Evolutionary conservation across 176 grass and related monocot genomes (phyloP).

Genomic region (Melocanna baccifera): DNA sequence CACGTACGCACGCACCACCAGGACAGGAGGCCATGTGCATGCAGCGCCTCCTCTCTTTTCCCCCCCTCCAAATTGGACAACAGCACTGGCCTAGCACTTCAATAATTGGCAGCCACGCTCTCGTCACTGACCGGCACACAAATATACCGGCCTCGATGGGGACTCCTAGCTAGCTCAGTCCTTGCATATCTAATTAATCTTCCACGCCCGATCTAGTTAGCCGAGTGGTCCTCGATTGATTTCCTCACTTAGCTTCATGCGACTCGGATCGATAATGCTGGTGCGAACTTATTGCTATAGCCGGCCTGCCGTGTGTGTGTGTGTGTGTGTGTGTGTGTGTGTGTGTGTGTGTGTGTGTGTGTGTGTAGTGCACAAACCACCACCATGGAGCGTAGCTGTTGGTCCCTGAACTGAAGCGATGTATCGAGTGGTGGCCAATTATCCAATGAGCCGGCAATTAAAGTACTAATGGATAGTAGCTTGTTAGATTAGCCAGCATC

Average conservation of each 20-base stretch:
- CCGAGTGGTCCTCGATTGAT: background rate
- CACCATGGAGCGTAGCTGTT: background rate
- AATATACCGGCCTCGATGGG: background rate
- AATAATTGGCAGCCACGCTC: conserved; percentile 45
- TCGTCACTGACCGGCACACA: conserved; percentile 24
- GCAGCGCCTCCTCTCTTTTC: background rate
- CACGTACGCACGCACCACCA: background rate
- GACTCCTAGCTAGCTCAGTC: background rate
- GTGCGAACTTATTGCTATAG: background rate
- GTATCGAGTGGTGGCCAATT: background rate
- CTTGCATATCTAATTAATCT: background rate
- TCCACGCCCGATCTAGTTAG: background rate
- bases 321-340: background rate
- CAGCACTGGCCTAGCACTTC: conserved; percentile 32
- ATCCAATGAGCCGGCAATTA: background rate
- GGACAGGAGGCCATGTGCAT: background rate
- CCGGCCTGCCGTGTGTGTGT: background rate
- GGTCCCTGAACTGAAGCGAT: conserved; percentile 21
- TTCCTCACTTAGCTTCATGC: background rate
- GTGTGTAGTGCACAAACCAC: background rate
- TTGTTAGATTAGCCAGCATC: conserved; percentile 3
- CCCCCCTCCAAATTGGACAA: background rate
- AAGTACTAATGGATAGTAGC: background rate
- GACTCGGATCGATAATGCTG: background rate
- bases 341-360: background rate